Evolutionary conservation across 2,329 filamentous ascomycete species (phyloP), one percentile per base, ranked within the genome.

Genomic region (Tolypocladium sp.): DNA sequence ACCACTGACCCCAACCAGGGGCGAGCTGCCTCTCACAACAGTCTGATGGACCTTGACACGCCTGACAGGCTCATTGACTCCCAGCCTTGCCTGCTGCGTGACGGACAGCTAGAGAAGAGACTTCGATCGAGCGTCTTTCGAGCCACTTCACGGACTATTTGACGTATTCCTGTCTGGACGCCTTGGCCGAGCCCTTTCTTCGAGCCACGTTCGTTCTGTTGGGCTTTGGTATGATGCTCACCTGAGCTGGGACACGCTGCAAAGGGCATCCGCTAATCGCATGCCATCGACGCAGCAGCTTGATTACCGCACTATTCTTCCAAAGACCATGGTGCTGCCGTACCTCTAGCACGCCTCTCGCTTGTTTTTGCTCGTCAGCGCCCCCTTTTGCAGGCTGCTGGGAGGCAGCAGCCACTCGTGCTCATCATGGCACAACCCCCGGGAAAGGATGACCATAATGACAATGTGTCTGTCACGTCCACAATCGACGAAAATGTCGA

Each of bases 401-500:
- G 46, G 15, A 33, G 12, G 27, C 10, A 9, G 20, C 38, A 35
- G 5, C 27, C 12, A 8, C 17, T 22, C 10, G 6, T 37, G 13
- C 22, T 25, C 53, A 41, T 1, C n/a, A 51, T 57, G 37, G 20
- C 20, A 7, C 40, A 33, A 44, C 20, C 3, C 2, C 15, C 13
- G 20, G 20, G 3, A 12, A 38, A 27, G 3, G 33, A 27, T 12
- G 56, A 22, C n/a, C 22, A 38, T 7, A 63, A 67, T 17, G 71
- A 75, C 38, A 63, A 61, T n/a, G 59, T 67, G 22, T 73, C 70
- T 5, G 27, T 74, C 33, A 64, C 69, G 3, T 76, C 74, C 12
- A 73, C 74, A 3, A 61, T 70, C 13, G 67, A 68, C 17, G 68
- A 70, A 25, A 64, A 66, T 8, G 57, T 63, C 42, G 75, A 77